Conservation (phyloP, 2,329 filamentous ascomycete genomes). For the Paecilomyces variotii region DNA sequence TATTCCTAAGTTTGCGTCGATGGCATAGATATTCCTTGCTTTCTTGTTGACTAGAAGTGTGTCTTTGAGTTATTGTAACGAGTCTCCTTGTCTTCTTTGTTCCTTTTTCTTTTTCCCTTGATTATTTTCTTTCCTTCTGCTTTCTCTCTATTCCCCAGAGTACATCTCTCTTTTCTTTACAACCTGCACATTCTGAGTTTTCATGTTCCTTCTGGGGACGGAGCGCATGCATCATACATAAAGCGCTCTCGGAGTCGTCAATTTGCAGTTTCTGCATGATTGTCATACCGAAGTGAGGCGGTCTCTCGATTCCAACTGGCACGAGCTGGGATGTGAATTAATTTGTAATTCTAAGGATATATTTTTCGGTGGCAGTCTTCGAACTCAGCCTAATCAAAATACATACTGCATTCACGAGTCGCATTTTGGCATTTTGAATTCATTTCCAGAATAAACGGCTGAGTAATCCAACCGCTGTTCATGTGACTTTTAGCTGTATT, state of each 20-base stretch:
- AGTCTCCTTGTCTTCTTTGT: slow-evolving; percentile 4
- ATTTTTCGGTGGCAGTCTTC: neutral
- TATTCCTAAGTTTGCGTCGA: neutral
- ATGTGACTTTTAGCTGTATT: neutral
- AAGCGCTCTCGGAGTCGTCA: neutral
- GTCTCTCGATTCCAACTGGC: neutral
- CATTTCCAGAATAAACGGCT: no score
- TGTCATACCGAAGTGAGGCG: neutral
- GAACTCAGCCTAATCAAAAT: neutral
- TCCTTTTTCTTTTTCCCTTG: slow-evolving; percentile 1
- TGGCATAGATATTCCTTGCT: slow-evolving; percentile 3
- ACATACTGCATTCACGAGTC: neutral
- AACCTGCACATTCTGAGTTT: neutral
- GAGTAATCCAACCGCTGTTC: neutral
- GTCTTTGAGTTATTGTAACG: slow-evolving; percentile 2
- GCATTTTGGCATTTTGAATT: neutral
- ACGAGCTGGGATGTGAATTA: neutral
- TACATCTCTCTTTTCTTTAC: slow-evolving; percentile 1
- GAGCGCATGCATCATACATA: neutral
- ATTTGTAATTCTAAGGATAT: neutral
- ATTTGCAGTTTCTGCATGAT: neutral
- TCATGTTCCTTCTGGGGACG: neutral
- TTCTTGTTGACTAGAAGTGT: slow-evolving; percentile 1
- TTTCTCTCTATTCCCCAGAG: neutral
- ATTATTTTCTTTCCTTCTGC: neutral